Conservation (phyloP, 257 asterid species). For the Solanum paucissectum region DNA sequence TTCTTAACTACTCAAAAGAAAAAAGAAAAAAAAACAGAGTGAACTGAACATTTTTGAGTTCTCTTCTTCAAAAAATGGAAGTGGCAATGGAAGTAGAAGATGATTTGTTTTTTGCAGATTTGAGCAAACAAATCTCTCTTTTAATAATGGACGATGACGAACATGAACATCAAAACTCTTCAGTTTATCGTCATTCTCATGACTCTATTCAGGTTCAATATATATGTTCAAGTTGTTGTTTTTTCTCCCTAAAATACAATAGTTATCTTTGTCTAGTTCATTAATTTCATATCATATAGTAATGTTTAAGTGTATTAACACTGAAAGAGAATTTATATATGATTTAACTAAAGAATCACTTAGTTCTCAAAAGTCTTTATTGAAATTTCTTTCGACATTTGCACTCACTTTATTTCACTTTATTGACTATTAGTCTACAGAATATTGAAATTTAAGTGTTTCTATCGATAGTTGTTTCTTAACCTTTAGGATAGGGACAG, state of each 20-base stretch:
- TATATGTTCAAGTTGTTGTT: background rate
- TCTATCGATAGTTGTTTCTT: background rate
- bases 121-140: constrained; percentile 76
- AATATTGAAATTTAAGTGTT: background rate
- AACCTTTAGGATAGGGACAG: background rate
- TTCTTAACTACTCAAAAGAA: constrained; percentile 2
- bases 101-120: constrained; percentile 73
- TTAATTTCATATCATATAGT: background rate
- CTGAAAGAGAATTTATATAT: too few species aligned
- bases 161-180: constrained; percentile 20
- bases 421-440: background rate
- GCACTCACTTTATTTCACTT: background rate
- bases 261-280: background rate
- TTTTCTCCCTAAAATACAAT: background rate
- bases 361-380: background rate
- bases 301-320: background rate
- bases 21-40: background rate
- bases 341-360: background rate
- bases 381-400: background rate
- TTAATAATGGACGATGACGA: constrained; percentile 81
- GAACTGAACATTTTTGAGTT: background rate
- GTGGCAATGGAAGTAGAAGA: constrained; percentile 45
- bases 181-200: constrained; percentile 22
- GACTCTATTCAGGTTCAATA: constrained; percentile 40
- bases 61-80: background rate